phyloP scores from a whole-genome alignment of 1,139 yeast genomes.

The Sugiyamaella neomexicana region DNA sequence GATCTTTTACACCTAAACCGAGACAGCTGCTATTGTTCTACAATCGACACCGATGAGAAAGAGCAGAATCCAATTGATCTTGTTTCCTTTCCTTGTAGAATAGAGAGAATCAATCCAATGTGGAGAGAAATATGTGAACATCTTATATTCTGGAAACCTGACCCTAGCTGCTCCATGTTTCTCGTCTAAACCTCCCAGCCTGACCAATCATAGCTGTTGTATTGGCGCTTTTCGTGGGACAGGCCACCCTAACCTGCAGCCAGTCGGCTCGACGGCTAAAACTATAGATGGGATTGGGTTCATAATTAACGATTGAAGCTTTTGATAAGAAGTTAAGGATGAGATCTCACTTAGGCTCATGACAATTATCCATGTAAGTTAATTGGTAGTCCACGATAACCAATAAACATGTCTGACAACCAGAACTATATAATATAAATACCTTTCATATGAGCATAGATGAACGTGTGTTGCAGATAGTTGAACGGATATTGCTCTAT shows the following conservation, averaged over 20 bases:
- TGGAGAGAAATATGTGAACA: conserved; percentile 1
- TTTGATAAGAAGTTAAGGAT: too few relatives aligned
- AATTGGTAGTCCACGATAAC: too few relatives aligned
- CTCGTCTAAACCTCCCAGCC: neutral
- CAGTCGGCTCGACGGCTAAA: neutral
- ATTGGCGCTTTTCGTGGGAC: conserved; percentile 6
- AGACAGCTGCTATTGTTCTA: neutral
- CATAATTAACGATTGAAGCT: too few relatives aligned
- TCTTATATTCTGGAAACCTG: conserved; percentile 2
- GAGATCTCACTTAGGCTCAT: too few relatives aligned
- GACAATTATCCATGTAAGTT: too few relatives aligned
- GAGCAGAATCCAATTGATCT: conserved; percentile 2
- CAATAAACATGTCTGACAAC: too few relatives aligned
- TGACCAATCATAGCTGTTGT: conserved; percentile 11
- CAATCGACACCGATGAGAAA: neutral
- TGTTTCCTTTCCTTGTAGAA: conserved; percentile 2
- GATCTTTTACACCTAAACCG: neutral
- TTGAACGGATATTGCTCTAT: too few relatives aligned
- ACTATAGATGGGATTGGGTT: too few relatives aligned
- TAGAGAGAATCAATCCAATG: conserved; percentile 5
- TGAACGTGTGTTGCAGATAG: too few relatives aligned
- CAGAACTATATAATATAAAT: too few relatives aligned
- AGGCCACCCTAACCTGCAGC: conserved; percentile 10
- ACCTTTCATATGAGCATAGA: too few relatives aligned
- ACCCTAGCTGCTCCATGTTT: conserved; percentile 11